phyloP scores from a whole-genome alignment of 2,329 filamentous ascomycete species.

The Sporothrix pseudoabietina region DNA sequence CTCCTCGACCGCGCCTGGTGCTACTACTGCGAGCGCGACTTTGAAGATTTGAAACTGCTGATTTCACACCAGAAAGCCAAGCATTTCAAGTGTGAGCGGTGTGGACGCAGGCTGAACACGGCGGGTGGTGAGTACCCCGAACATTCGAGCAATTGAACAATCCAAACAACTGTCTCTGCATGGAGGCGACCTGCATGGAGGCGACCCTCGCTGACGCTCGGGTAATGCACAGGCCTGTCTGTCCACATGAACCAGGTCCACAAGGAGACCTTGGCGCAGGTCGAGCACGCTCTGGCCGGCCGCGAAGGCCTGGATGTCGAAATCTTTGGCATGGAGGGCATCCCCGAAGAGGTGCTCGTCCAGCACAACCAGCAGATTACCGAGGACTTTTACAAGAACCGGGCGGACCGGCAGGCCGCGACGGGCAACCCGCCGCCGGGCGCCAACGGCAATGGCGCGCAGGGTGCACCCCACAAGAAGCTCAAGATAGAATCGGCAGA shows the following conservation, averaged over 20 bases:
- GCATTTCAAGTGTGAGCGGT: slow-evolving; percentile 96
- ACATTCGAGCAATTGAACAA: no score
- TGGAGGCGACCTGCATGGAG: no score
- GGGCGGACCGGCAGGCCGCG: slow-evolving; percentile 76
- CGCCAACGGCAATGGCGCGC: slow-evolving; percentile 40
- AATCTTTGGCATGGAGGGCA: slow-evolving; percentile 98
- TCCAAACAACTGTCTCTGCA: neutral
- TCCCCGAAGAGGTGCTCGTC: slow-evolving; percentile 80
- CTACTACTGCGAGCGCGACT: slow-evolving; percentile 99
- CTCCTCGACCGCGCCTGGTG: slow-evolving; percentile 88
- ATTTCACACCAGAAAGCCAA: slow-evolving; percentile 99
- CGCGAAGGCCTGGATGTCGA: slow-evolving; percentile 85
- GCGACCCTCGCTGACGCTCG: neutral
- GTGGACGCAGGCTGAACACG: slow-evolving; percentile 84
- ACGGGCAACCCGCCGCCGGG: slow-evolving; percentile 83
- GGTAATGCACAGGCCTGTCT: slow-evolving; percentile 67
- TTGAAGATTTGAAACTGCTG: slow-evolving; percentile 94
- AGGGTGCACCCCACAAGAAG: slow-evolving; percentile 67
- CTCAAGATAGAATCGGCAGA: slow-evolving; percentile 72
- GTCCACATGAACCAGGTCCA: slow-evolving; percentile 99
- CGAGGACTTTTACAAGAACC: slow-evolving; percentile 79
- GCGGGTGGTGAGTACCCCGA: slow-evolving; percentile 71
- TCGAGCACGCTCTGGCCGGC: slow-evolving; percentile 90
- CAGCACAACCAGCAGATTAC: slow-evolving; percentile 86
- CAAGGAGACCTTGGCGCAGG: slow-evolving; percentile 83